Evolutionary conservation across 768 basidiomycete genomes (phyloP).

Genomic region (Hericium erinaceus): DNA sequence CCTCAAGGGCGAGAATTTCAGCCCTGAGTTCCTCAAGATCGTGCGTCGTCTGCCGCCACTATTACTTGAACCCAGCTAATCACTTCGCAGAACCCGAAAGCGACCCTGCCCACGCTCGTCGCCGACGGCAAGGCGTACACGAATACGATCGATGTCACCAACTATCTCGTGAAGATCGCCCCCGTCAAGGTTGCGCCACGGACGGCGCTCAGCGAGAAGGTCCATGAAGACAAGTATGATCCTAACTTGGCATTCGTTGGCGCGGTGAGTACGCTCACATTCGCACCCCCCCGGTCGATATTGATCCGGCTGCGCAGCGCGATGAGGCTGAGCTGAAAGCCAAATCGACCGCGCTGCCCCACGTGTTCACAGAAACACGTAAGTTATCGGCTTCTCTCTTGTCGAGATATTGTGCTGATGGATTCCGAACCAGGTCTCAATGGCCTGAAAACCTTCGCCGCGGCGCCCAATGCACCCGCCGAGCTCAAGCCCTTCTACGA

Average conservation of each 20-base stretch:
- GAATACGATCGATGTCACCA: not conserved
- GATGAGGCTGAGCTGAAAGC: not conserved
- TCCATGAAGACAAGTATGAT: not conserved
- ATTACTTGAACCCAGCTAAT: not conserved
- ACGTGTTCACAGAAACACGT: not conserved
- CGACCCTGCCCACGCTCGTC: not conserved
- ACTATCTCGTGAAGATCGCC: not conserved
- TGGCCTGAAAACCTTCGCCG: not conserved
- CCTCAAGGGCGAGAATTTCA: slow-evolving; percentile 38
- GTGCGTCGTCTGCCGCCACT: slow-evolving; percentile 15
- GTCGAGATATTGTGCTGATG: not conserved
- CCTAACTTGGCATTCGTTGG: not conserved
- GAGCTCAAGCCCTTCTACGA: not conserved
- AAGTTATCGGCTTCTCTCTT: not conserved
- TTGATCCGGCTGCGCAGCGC: not conserved
- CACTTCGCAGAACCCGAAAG: not conserved
- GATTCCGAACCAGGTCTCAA: not conserved
- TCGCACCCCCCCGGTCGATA: not conserved
- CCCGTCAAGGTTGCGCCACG: not conserved
- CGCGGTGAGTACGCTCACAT: not conserved
- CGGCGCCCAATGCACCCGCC: not conserved
- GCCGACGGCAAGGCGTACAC: not conserved
- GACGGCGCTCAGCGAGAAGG: not conserved
- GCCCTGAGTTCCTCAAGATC: slow-evolving; percentile 33
- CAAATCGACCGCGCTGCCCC: not conserved